Conservation (phyloP, 306 rosid genomes). For the Prunus mira region DNA sequence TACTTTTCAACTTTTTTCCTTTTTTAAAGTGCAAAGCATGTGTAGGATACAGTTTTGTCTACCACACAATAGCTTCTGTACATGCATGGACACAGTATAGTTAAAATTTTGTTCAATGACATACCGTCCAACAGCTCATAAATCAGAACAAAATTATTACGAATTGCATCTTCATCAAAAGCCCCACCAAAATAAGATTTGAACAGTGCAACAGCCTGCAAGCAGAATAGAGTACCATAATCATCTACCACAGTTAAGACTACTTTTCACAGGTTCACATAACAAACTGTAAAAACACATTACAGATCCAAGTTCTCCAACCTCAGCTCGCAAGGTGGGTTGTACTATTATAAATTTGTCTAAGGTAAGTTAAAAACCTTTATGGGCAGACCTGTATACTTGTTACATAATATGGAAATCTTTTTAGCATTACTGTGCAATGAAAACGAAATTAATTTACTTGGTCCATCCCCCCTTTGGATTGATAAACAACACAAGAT, state of each 20-base stretch:
- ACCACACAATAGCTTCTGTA: slow-evolving; percentile 3
- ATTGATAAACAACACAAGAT: background rate
- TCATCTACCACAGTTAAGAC: slow-evolving; percentile 8
- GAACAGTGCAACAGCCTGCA: slow-evolving; percentile 89
- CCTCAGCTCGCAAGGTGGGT: background rate
- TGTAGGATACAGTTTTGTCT: background rate
- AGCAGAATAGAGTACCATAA: slow-evolving; percentile 20
- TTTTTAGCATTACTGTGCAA: background rate
- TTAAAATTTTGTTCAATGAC: slow-evolving; percentile 20
- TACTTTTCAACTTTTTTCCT: background rate
- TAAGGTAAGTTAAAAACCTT: background rate
- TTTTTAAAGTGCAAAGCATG: background rate
- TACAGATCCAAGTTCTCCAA: background rate
- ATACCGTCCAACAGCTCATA: slow-evolving; percentile 94
- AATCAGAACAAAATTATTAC: slow-evolving; percentile 94
- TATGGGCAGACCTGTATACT: background rate
- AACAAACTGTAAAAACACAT: background rate
- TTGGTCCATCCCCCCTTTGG: background rate
- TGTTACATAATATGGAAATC: background rate
- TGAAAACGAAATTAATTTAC: background rate
- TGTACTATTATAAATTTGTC: background rate
- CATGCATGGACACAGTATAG: background rate
- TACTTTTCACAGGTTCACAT: background rate
- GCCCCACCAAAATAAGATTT: slow-evolving; percentile 99
- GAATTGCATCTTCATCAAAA: slow-evolving; percentile 98